These are phyloP conservation scores for Sedum album DNA, from an alignment of 164 flowering plant genomes.

Conservation along the genomic window DNA sequence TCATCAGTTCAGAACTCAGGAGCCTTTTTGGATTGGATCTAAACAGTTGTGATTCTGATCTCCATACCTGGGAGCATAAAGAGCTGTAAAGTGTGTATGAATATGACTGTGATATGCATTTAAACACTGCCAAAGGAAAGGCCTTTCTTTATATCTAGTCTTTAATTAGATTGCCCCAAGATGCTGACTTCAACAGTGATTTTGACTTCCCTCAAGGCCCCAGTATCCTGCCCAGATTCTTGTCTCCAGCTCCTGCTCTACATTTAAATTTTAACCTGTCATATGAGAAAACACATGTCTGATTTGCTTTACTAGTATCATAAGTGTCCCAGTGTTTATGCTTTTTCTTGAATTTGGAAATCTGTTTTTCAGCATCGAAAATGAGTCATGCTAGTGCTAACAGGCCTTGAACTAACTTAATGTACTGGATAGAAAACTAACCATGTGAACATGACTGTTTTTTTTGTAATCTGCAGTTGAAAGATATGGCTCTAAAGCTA, in stretches of 20 bases:
- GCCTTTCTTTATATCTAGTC: background rate
- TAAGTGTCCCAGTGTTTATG: background rate
- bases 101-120: constrained; percentile 1
- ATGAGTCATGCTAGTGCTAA: background rate
- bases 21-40: background rate
- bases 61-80: background rate
- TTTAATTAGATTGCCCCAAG: background rate
- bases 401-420: background rate
- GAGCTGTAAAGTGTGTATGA: background rate
- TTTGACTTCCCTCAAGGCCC: background rate
- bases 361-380: background rate
- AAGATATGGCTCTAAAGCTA: constrained; percentile 90
- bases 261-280: background rate
- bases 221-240: background rate
- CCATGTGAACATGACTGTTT: background rate
- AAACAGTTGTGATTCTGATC: background rate
- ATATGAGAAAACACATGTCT: background rate
- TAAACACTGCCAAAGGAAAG: constrained; percentile 1
- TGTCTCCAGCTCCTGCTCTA: background rate
- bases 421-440: background rate
- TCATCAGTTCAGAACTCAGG: background rate
- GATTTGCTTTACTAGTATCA: background rate
- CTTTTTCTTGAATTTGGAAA: background rate
- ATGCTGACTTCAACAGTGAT: constrained; percentile 1
- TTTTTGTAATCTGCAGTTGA: constrained; percentile 45